Evolutionary conservation across 2,329 filamentous ascomycete species (phyloP).

Genomic region (Corniculantispora saksenae): DNA sequence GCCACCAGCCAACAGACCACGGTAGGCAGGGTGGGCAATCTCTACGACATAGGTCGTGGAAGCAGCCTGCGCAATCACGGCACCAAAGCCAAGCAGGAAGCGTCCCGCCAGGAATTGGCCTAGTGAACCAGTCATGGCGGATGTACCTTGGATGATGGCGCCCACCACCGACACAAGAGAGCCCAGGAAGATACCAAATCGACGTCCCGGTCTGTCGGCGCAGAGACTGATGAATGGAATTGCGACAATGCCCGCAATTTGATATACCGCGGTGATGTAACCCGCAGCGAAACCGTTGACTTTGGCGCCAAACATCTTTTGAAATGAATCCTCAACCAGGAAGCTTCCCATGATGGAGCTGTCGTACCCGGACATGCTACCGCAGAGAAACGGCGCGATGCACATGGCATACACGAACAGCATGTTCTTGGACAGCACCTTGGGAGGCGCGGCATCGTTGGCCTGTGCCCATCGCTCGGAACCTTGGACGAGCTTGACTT

Average conservation of each 20-base stretch:
- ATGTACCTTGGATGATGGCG: conserved; percentile 4
- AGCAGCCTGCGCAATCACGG: conserved; percentile 46
- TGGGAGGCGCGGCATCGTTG: conserved; percentile 3
- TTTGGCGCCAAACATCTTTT: conserved; percentile 43
- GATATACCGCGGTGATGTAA: conserved; percentile 51
- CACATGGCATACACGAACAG: conserved; percentile 18
- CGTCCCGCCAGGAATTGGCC: conserved; percentile 36
- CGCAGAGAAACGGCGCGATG: conserved; percentile 21
- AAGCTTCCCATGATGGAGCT: conserved; percentile 53
- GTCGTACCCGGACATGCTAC: conserved; percentile 36
- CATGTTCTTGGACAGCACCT: not conserved
- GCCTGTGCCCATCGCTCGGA: conserved; percentile 11
- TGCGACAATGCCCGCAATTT: conserved; percentile 46
- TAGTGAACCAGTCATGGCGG: not conserved
- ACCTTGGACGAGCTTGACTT: conserved; percentile 8
- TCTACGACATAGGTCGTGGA: conserved; percentile 50
- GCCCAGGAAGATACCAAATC: conserved; percentile 46
- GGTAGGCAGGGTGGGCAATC: conserved; percentile 47
- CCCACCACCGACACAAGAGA: conserved; percentile 28
- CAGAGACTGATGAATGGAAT: conserved; percentile 45
- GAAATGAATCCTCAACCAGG: conserved; percentile 53
- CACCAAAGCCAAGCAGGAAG: conserved; percentile 55
- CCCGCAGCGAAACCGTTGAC: conserved; percentile 52
- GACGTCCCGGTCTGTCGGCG: conserved; percentile 45
- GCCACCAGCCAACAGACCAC: conserved; percentile 33